A percentile compares a stretch with the other conserved stretches of the same genome.
phyloP scores from a whole-genome alignment of 2,329 filamentous ascomycete genomes.

The Alternaria angustiovoidea region DNA sequence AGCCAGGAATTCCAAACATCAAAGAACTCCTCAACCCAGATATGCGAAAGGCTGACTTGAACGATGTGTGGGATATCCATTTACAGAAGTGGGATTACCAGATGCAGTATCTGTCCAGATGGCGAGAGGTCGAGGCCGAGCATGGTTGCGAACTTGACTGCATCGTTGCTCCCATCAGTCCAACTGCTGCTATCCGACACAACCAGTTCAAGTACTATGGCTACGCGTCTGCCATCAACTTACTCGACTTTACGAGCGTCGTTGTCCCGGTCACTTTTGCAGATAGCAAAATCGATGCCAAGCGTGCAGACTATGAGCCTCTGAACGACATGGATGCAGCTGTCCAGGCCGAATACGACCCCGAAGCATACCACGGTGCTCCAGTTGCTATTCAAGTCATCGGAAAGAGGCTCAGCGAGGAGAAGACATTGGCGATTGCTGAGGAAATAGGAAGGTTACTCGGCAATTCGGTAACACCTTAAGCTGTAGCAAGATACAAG shows the following conservation, averaged over 20 bases:
- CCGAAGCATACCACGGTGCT: constrained; percentile 15
- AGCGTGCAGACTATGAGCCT: constrained; percentile 20
- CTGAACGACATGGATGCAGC: constrained; percentile 25
- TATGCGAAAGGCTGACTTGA: constrained; percentile 10
- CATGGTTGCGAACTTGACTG: constrained; percentile 12
- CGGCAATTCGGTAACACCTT: constrained; percentile 5
- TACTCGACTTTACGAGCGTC: constrained; percentile 23
- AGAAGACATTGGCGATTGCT: constrained; percentile 18
- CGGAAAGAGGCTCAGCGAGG: constrained; percentile 12
- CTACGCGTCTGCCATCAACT: constrained; percentile 17
- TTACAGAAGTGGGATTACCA: constrained; percentile 18
- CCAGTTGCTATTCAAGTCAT: constrained; percentile 21
- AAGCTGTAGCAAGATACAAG: background rate
- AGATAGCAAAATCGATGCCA: constrained; percentile 22
- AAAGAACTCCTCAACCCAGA: constrained; percentile 17
- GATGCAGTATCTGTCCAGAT: constrained; percentile 10
- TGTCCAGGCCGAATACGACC: constrained; percentile 15
- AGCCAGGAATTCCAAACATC: constrained; percentile 18
- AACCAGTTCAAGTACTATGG: constrained; percentile 20
- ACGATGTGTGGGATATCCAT: constrained; percentile 15
- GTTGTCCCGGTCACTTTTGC: constrained; percentile 31
- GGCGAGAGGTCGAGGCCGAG: background rate
- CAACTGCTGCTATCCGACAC: constrained; percentile 28
- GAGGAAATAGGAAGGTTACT: constrained; percentile 12
- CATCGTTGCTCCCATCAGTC: constrained; percentile 22